Base-by-base conservation (phyloP, 768 basidiomycete genomes). In the Rhodotorula babjevae region DNA sequence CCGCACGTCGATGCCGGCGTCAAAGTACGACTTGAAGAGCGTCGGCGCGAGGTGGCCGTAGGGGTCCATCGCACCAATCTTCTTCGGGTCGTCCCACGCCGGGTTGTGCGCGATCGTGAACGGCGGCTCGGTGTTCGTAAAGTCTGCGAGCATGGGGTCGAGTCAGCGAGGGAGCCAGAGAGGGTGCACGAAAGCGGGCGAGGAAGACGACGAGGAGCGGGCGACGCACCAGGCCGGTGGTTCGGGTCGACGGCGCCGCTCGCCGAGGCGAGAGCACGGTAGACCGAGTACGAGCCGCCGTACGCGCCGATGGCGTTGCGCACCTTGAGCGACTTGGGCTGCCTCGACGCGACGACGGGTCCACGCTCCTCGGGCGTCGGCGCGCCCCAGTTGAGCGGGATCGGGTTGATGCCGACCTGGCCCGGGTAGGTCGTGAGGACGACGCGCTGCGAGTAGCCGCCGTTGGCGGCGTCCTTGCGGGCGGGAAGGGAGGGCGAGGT, bases 251-350 rank as follows among this genome's bases (percentile, higher is more conserved):
- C 67, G 42, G 79, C 76, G 33, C 81, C 80, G 68, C 95, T 90
- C 15, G 93, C 95, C 79, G 96, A 93, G 18, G 90, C 87, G 21
- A 98, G 85, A 0, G 95, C 92, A 47, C 93, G 88, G 81, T 96
- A 97, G 82, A 96, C 93, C 23, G 90, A 92, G 82, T 97, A 97
- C 2, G 89, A 90, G 12, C 95, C 94, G 0, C 88, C 89, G 80
- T 96, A 93, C 0, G 95, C 93, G 18, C 95, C 94, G 79, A 97
- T 86, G 36, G 94, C 90, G 81, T 97, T 97, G 59, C 95, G 89
- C 65, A 88, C 86, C 82, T 93, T 94, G 84, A 95, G 90, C 44
- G 89, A 88, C 21, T 85, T 85, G 0, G 89, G 86, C 31, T 93
- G 88, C 36, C 94, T 89, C 0, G 68, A 71, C 19, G 78, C 78